These are phyloP conservation scores for Umbelopsis sp. DNA, from an alignment of 192 early-diverging fungal species.

Conservation along the genomic window DNA sequence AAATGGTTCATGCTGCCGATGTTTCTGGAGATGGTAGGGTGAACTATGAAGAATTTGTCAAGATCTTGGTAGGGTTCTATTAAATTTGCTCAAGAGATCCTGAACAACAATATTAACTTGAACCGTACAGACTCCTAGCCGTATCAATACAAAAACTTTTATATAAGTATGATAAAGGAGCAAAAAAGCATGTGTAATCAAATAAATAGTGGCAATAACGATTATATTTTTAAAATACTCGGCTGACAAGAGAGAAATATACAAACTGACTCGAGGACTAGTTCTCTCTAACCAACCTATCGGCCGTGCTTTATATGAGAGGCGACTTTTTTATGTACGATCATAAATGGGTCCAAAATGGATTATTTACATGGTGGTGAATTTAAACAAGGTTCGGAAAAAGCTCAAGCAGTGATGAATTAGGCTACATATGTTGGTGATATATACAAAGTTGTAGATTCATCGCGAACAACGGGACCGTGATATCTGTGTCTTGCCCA, in stretches of 20 bases:
- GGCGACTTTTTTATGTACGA: no score
- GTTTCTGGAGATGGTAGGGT: constrained; percentile 20
- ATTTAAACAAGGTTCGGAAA: not conserved
- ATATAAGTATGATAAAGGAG: not conserved
- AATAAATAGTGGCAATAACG: no score
- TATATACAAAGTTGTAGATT: not conserved
- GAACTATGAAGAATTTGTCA: constrained; percentile 23
- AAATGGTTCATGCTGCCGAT: constrained; percentile 5
- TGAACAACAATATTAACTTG: no score
- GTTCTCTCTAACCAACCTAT: no score
- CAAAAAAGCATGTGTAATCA: no score
- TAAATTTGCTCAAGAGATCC: not conserved
- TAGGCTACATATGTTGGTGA: not conserved
- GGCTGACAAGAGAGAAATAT: not conserved
- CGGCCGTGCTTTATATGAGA: no score
- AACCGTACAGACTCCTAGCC: not conserved
- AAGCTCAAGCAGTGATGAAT: not conserved
- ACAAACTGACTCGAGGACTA: not conserved
- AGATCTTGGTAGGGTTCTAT: constrained; percentile 56
- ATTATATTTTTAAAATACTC: no score
- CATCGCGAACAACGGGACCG: not conserved
- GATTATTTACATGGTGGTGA: no score
- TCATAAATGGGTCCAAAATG: no score
- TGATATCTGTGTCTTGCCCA: not conserved
- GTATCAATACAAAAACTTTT: constrained; percentile 6